Base-by-base conservation (phyloP, 495 filamentous ascomycete genomes). In the Opeltia flavorubescens region DNA sequence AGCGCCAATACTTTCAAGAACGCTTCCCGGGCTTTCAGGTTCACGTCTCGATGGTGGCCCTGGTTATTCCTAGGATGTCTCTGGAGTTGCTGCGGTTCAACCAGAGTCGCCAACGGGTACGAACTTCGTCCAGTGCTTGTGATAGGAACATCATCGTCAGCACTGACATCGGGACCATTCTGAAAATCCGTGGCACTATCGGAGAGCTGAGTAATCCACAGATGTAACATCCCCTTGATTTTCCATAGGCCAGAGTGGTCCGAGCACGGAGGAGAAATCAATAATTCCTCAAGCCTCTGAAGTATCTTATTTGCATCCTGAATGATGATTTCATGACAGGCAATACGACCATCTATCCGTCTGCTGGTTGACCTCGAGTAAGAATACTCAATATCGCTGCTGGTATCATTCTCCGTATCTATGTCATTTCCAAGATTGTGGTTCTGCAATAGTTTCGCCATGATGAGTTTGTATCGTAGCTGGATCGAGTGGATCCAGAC, bases 201-300 rank as follows among this genome's bases (percentile, higher is more conserved):
- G 5, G 66, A 57, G 36, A 89, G 57, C 51, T 89, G 83, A 2
- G 63, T 75, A 20, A 84, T 65, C 72, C 80, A 89, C 24, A 84
- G 60, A 8, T 68, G 74, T 6, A 85, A 62, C 74, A 83, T 84
- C 7, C 67, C 83, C 35, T 80, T 63, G 8, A 88, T 61, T 45
- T 76, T 61, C 28, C 82, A 64, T 43, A 91, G 57, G 41, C 69
- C 67, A 8, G 65, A 48, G 35, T 72, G 72, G 36, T 75, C 69
- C 1, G 73, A 75, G 55, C 77, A 87, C 1, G 84, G 83, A 26
- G 72, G 68, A 21, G 74, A 76, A 28, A 68, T 66, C 54, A 87
- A 65, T 6, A 82, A 51, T 26, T 72, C 64, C 55, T 85, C 80
- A 64, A 93, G 76, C 6, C 76, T 68, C 0, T 63, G 57, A 27